Conservation (phyloP, 106 monocot species). For the Allium sativum region DNA sequence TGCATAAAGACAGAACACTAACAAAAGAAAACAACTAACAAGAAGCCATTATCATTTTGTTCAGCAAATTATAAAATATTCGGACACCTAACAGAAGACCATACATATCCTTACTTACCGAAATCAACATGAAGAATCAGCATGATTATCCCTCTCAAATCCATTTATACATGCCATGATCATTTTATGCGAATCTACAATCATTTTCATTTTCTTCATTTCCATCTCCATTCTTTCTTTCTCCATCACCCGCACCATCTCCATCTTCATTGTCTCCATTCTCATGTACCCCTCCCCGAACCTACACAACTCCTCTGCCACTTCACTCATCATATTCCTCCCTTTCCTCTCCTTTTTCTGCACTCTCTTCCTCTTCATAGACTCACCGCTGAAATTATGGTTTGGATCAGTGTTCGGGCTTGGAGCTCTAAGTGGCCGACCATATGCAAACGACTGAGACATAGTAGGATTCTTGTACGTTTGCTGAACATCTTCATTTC, state of each 20-base stretch:
- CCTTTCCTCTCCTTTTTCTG: slow-evolving; percentile 15
- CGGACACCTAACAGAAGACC: no score
- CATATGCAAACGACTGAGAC: no score
- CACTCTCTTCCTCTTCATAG: slow-evolving; percentile 9
- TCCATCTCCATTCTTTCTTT: slow-evolving; percentile 82
- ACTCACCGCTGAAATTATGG: slow-evolving; percentile 16
- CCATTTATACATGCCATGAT: slow-evolving; percentile 44
- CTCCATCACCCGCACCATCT: slow-evolving; percentile 72
- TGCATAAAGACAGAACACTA: no score
- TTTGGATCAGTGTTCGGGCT: slow-evolving; percentile 18
- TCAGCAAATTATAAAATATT: no score
- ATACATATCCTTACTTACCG: no score
- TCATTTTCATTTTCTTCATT: slow-evolving; percentile 71
- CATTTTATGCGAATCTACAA: slow-evolving; percentile 60
- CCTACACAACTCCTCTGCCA: slow-evolving; percentile 51
- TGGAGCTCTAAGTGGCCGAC: not conserved
- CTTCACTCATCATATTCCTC: slow-evolving; percentile 14
- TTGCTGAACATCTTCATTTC: no score
- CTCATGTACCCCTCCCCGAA: slow-evolving; percentile 75
- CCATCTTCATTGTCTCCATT: slow-evolving; percentile 94
- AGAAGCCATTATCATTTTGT: no score
- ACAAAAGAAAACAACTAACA: no score
- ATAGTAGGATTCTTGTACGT: no score
- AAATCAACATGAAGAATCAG: no score
- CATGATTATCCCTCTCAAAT: not conserved